Evolutionary conservation across 2,329 filamentous ascomycete genomes (phyloP).

Genomic region (Fusarium secorum): DNA sequence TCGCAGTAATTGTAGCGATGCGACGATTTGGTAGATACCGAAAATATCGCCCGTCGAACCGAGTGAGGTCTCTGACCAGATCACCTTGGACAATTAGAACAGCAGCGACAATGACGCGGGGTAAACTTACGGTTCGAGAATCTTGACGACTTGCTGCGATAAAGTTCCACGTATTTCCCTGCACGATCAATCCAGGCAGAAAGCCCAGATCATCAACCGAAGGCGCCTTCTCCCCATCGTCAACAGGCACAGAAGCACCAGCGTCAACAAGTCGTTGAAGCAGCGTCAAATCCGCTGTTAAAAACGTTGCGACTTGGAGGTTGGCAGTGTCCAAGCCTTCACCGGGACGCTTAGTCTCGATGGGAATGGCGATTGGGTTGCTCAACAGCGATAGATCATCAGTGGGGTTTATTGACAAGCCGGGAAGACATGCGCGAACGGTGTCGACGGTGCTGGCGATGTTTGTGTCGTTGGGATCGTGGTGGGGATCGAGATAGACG

Average conservation of each 20-base stretch:
- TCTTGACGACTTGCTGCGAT: neutral
- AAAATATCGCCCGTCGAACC: neutral
- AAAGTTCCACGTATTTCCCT: constrained; percentile 1
- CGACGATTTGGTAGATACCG: constrained; percentile 2
- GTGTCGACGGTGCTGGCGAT: neutral
- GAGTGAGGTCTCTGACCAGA: neutral
- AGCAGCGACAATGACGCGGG: no score
- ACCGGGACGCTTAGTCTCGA: constrained; percentile 10
- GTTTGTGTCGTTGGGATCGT: neutral
- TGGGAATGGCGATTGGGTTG: constrained; percentile 6
- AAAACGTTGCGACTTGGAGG: neutral
- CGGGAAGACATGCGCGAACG: neutral
- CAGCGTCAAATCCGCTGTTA: neutral
- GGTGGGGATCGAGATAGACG: neutral
- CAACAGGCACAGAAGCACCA: neutral
- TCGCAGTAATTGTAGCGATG: neutral
- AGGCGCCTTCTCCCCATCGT: neutral
- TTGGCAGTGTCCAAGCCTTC: constrained; percentile 1
- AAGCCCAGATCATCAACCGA: neutral
- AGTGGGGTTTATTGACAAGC: neutral
- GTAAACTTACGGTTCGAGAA: neutral
- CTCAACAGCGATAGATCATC: neutral
- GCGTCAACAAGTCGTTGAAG: neutral
- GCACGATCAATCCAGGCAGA: constrained; percentile 7
- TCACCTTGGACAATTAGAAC: neutral